Conservation (phyloP, 176 grass and related monocot species). For the Hsuehochloa calcarea region DNA sequence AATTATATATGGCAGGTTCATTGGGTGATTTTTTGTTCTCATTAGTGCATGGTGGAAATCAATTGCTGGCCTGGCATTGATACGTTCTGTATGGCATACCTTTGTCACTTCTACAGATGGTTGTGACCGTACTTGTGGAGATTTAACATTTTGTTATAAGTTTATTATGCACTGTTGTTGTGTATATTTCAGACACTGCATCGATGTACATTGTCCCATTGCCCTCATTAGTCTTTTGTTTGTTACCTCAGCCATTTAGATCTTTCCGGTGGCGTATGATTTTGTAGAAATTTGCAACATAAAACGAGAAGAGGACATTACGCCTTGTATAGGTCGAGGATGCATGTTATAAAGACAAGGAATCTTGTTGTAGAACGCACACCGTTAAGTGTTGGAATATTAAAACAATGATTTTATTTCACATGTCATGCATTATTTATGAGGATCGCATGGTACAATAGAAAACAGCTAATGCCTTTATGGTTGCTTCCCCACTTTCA, state of each 20-base stretch:
- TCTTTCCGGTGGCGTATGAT: background rate
- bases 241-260: background rate
- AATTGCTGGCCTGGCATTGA: background rate
- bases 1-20: background rate
- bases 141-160: background rate
- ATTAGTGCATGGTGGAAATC: background rate
- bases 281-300: background rate
- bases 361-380: background rate
- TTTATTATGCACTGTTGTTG: background rate
- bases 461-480: conserved; percentile 5
- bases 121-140: background rate
- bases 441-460: background rate
- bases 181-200: background rate
- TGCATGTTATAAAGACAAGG: background rate
- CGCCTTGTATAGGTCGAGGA: background rate
- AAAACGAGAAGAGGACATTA: background rate
- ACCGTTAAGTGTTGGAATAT: background rate
- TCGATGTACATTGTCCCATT: background rate
- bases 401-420: background rate
- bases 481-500: background rate
- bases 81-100: background rate
- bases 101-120: background rate
- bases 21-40: background rate
- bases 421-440: background rate
- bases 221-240: background rate